phyloP scores from a whole-genome alignment of 495 filamentous ascomycete genomes.

The Podospora conica region DNA sequence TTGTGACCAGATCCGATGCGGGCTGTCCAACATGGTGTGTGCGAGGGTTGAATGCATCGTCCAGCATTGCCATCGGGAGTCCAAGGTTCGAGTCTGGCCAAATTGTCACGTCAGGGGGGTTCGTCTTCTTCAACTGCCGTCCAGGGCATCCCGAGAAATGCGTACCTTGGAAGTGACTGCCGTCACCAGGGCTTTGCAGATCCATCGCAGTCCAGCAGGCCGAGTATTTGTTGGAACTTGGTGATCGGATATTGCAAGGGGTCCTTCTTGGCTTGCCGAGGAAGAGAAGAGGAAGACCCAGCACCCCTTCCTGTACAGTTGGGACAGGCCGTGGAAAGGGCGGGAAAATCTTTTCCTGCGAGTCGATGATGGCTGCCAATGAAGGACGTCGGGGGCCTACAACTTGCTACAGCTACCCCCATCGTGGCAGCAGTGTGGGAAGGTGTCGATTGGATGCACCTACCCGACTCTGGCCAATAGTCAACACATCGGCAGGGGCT shows the following conservation, averaged over 20 bases:
- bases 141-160: background rate
- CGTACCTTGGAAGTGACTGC: background rate
- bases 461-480: background rate
- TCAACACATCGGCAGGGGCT: background rate
- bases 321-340: background rate
- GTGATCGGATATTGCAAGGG: background rate
- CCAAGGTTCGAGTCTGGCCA: background rate
- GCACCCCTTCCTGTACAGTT: background rate
- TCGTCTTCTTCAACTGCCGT: background rate
- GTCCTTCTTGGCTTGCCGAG: background rate
- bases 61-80: background rate
- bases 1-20: background rate
- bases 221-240: no score
- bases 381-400: background rate
- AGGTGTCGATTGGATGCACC: background rate
- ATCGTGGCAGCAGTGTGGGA: background rate
- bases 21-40: background rate
- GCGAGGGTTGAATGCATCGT: background rate
- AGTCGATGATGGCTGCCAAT: background rate
- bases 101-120: background rate
- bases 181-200: background rate
- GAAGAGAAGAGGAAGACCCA: background rate
- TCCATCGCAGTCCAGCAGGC: background rate
- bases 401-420: background rate
- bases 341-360: background rate